These are phyloP conservation scores for Thelonectria rubi DNA, from an alignment of 2,329 filamentous ascomycete genomes.

Conservation along the genomic window DNA sequence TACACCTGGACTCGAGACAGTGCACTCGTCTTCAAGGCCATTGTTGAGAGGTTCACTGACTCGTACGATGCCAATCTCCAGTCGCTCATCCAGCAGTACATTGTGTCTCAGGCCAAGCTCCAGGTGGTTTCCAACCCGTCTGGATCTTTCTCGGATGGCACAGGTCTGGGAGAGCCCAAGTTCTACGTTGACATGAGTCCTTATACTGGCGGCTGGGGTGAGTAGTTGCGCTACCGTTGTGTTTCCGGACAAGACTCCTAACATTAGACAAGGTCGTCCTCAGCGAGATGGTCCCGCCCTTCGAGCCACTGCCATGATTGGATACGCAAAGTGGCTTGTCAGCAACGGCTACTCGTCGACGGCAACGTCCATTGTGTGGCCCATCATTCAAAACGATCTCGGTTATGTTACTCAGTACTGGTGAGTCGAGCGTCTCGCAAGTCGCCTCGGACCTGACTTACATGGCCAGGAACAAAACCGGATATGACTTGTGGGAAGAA, in stretches of 20 bases:
- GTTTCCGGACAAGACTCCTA: conserved; percentile 11
- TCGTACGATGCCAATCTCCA: conserved; percentile 68
- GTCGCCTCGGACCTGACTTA: conserved; percentile 2
- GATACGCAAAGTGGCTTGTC: conserved; percentile 77
- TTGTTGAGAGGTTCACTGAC: conserved; percentile 72
- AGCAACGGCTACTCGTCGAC: conserved; percentile 69
- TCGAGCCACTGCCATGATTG: conserved; percentile 76
- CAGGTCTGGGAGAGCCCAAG: conserved; percentile 76
- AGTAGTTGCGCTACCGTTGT: conserved; percentile 10
- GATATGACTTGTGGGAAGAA: conserved; percentile 87
- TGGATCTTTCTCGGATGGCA: conserved; percentile 61
- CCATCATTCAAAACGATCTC: conserved; percentile 79
- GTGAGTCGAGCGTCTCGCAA: conserved; percentile 42
- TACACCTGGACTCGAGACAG: conserved; percentile 84
- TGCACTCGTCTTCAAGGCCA: conserved; percentile 72
- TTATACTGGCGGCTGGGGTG: conserved; percentile 74
- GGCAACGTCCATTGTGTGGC: conserved; percentile 70
- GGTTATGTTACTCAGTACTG: conserved; percentile 79
- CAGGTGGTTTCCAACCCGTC: conserved; percentile 76
- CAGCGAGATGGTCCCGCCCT: conserved; percentile 83
- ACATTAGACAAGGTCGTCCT: conserved; percentile 63
- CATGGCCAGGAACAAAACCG: conserved; percentile 59
- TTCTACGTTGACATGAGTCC: conserved; percentile 71
- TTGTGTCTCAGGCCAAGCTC: conserved; percentile 71
- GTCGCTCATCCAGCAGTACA: conserved; percentile 71